These are phyloP conservation scores for Clonostachys rosea DNA, from an alignment of 2,329 filamentous ascomycete species.

Conservation along the genomic window DNA sequence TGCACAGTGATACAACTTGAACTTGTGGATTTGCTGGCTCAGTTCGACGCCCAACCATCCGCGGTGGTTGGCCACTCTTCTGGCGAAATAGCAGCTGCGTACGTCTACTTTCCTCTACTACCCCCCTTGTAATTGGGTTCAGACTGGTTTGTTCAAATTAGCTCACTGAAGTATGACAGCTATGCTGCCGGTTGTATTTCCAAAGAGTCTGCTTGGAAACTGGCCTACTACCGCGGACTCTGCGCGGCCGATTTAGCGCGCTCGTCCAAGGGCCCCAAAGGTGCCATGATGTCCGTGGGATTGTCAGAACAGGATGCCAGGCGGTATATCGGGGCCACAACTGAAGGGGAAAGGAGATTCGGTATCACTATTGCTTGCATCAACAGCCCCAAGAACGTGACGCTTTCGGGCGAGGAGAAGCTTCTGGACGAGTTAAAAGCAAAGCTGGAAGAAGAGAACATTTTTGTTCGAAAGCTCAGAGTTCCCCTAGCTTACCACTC, in stretches of 20 bases:
- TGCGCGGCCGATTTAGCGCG: slow-evolving; percentile 2
- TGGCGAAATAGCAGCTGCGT: slow-evolving; percentile 34
- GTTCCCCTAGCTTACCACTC: slow-evolving; percentile 11
- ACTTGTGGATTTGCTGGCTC: slow-evolving; percentile 26
- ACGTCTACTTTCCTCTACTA: slow-evolving; percentile 15
- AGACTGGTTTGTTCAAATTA: not conserved
- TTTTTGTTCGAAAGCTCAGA: slow-evolving; percentile 8
- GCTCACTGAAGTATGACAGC: not conserved
- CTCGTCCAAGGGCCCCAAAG: slow-evolving; percentile 12
- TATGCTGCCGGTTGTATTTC: slow-evolving; percentile 30
- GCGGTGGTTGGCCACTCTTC: slow-evolving; percentile 29
- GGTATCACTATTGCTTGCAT: no score
- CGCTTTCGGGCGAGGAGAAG: slow-evolving; percentile 3
- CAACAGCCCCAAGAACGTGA: slow-evolving; percentile 6
- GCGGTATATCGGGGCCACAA: not conserved
- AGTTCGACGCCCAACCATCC: slow-evolving; percentile 16
- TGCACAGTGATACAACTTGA: slow-evolving; percentile 5
- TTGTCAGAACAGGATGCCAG: not conserved
- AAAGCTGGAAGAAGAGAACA: slow-evolving; percentile 1
- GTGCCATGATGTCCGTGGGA: slow-evolving; percentile 53
- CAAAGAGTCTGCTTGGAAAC: slow-evolving; percentile 7
- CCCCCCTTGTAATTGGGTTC: not conserved
- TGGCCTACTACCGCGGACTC: slow-evolving; percentile 12
- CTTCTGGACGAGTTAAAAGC: slow-evolving; percentile 3
- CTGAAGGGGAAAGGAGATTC: no score